phyloP scores from a whole-genome alignment of 2,329 filamentous ascomycete species.

The Fusarium sp. region DNA sequence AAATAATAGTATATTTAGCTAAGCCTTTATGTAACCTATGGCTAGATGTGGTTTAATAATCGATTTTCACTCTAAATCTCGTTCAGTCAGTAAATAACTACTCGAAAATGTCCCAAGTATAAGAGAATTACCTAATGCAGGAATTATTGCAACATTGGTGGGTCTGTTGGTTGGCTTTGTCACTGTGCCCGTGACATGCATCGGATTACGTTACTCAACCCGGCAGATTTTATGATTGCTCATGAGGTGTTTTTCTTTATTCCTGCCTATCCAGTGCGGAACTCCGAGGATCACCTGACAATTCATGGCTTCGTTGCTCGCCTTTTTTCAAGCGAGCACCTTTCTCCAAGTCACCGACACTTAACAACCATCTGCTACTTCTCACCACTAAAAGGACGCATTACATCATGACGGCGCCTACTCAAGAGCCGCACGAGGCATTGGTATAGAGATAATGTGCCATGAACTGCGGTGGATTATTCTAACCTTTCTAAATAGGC shows the following conservation, averaged over 20 bases:
- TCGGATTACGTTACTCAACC: neutral
- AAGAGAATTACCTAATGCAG: neutral
- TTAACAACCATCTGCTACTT: fast-evolving
- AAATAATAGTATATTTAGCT: too few species aligned
- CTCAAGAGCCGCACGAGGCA: neutral
- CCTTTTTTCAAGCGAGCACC: neutral
- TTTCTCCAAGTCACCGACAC: neutral
- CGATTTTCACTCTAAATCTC: neutral
- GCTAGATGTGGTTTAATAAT: neutral
- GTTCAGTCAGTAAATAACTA: neutral
- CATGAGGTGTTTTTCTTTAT: neutral
- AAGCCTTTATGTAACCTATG: too few species aligned
- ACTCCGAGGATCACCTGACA: neutral
- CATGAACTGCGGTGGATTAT: too few species aligned
- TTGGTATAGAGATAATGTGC: neutral
- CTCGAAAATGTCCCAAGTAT: fast-evolving
- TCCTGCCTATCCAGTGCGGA: neutral
- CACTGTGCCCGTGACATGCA: constrained; percentile 2
- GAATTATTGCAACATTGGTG: neutral
- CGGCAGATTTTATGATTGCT: neutral
- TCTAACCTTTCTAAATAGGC: neutral
- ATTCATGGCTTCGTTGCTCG: neutral
- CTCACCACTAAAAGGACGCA: fast-evolving
- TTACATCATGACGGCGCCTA: neutral
- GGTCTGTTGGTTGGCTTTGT: neutral